A percentile compares a stretch with the other conserved stretches of the same genome.
Evolutionary conservation across 2,329 filamentous ascomycete species (phyloP).

Genomic region (Chalara sp.): DNA sequence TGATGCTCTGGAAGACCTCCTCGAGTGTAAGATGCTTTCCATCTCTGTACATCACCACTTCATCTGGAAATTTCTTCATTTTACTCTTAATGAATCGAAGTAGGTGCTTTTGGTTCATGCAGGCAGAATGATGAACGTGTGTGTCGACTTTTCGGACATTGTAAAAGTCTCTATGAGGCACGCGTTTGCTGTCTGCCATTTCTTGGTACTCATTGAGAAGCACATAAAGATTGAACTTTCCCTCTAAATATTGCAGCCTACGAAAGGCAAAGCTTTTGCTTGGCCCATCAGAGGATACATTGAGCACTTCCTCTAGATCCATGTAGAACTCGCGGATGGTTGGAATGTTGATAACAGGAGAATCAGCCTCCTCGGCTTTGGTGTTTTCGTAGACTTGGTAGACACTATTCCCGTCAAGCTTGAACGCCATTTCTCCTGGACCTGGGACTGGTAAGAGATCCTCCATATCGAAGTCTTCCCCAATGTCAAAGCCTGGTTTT

Average conservation of each 20-base stretch:
- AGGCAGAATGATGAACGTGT: slow-evolving; percentile 97
- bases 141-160: slow-evolving; percentile 98
- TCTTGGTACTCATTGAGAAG: slow-evolving; percentile 97
- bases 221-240: slow-evolving; percentile 91
- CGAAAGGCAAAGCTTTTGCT: slow-evolving; percentile 97
- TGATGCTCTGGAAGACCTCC: slow-evolving; percentile 96
- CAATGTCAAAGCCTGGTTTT: slow-evolving; percentile 85
- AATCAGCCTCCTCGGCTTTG: slow-evolving; percentile 51
- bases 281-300: slow-evolving; percentile 89
- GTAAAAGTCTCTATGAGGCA: slow-evolving; percentile 97
- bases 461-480: slow-evolving; percentile 82
- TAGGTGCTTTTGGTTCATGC: slow-evolving; percentile 99
- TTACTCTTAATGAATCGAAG: slow-evolving; percentile 99
- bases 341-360: slow-evolving; percentile 76
- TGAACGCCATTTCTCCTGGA: slow-evolving; percentile 63
- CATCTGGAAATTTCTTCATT: slow-evolving; percentile 97
- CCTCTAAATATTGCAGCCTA: slow-evolving; percentile 89
- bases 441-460: slow-evolving; percentile 70
- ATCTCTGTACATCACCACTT: slow-evolving; percentile 87
- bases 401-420: slow-evolving; percentile 76
- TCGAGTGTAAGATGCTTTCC: slow-evolving; percentile 84
- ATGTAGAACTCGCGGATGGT: slow-evolving; percentile 94
- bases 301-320: slow-evolving; percentile 80
- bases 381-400: slow-evolving; percentile 84
- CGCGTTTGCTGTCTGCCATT: slow-evolving; percentile 94